Base-by-base conservation (phyloP, 352 stramenopile species). In the Phytopythium sindhum region DNA sequence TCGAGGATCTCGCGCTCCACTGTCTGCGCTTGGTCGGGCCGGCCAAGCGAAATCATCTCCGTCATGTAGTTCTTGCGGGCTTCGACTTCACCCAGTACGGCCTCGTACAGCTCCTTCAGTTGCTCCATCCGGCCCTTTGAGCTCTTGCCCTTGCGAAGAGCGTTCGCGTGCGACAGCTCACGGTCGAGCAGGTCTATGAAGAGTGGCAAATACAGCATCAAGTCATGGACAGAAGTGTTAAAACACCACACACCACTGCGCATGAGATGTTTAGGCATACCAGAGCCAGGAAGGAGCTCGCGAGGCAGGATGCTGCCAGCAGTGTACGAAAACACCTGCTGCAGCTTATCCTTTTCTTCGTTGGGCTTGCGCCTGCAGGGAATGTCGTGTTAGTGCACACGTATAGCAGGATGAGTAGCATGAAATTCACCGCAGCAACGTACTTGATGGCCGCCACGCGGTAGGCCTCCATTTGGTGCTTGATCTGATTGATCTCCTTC, bases 271-370 rank as follows among this genome's bases (percentile, higher is more conserved):
- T 35, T 28, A 55, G 42, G 63, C 53, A 31, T 58, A 91, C 84
- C 79, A 29, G 85, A 70, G 70, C 83, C 83, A n/a, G 85, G 85
- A 4, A 94, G 65, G 9, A 94, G 65, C 35, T 92, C 78, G 0
- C 72, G 68, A 7, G 85, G 85, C n/a, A 94, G 64, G 61, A 94
- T 94, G 0, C 61, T 82, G 7, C 85, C 85, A 4, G 67, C 69
- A 1, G 78, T 77, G 68, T 88, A 94, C 26, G 83, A 84, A 45
- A 94, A 92, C 8, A 80, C 62, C 51, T 94, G 83, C 61, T 94
- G 85, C 15, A 94, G 74, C 61, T 91, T 94, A 57, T 94, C 83
- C 60, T 94, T 94, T 50, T 94, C 83, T 37, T 89, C 76, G 33
- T 90, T 90, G 2, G 81, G 81, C 56, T 68, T 75, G 82, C 51